Evolutionary conservation across 129 eudicot species (phyloP).

Genomic region (Apium graveolens): DNA sequence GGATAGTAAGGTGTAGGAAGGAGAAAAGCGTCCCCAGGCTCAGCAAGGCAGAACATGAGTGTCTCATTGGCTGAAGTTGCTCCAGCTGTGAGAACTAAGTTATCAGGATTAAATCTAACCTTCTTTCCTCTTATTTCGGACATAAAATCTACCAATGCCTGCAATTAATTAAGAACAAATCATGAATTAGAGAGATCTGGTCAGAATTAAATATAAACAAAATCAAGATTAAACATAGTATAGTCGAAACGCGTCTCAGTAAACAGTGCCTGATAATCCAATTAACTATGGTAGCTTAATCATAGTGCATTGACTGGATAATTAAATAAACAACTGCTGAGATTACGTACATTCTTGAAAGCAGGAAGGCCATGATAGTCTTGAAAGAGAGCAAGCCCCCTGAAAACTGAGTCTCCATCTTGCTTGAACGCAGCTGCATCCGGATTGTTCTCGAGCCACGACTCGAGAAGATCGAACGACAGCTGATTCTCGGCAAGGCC

Average conservation of each 20-base stretch:
- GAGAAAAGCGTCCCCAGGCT: slow-evolving; percentile 85
- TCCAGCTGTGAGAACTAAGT: slow-evolving; percentile 91
- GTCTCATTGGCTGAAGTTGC: slow-evolving; percentile 93
- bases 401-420: slow-evolving; percentile 58
- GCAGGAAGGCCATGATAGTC: slow-evolving; percentile 92
- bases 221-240: not conserved
- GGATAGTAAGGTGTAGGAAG: slow-evolving; percentile 96
- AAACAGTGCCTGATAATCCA: not conserved
- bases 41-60: slow-evolving; percentile 80
- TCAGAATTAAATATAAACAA: not conserved
- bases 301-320: not conserved
- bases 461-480: slow-evolving; percentile 65
- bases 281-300: not conserved
- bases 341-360: slow-evolving; percentile 62
- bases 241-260: not conserved
- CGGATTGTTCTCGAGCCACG: slow-evolving; percentile 69
- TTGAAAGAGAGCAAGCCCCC: slow-evolving; percentile 86
- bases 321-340: not conserved
- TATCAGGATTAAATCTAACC: slow-evolving; percentile 58
- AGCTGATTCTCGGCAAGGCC: slow-evolving; percentile 94
- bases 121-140: slow-evolving; percentile 67
- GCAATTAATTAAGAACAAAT: slow-evolving; percentile 1
- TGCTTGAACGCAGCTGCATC: slow-evolving; percentile 54
- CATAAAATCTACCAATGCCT: slow-evolving; percentile 81
- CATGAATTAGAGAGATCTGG: not conserved